Evolutionary conservation across 2,329 filamentous ascomycete genomes (phyloP), one percentile per base, ranked within the genome.

Genomic region (Helicocarpus griseus): DNA sequence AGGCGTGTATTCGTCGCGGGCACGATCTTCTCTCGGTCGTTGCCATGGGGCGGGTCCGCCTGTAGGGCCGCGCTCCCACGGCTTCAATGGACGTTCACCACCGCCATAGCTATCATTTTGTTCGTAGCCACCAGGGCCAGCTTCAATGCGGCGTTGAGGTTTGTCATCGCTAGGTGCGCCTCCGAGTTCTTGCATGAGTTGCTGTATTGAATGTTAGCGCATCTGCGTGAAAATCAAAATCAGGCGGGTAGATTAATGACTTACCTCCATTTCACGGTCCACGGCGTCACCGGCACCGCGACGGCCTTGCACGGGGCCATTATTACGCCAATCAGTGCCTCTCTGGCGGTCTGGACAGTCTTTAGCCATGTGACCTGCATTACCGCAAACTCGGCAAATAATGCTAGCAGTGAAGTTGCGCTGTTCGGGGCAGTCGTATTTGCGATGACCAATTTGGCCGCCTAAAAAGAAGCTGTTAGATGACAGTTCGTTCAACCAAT

Each of bases 331-430:
- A 69, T 87, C 90, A 43, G 85, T 82, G 62, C 93, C 93, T 65
- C 87, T 83, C 74, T 93, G 87, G 66, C 93, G 80, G 65, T 98
- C 93, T 43, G 91, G 89, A 80, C 93, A 98, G 73, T 98, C 93
- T 61, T 91, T 85, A 60, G 90, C 93, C 89, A 98, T 96, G 63
- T 98, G 93, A 19, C 93, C 93, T 58, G 93, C 90, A 67, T 97
- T 96, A 60, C 93, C 93, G 74, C 93, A 98, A 62, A 96, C 87
- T 63, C 91, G 90, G 73, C 93, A 98, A 66, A 98, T 97, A 68
- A 98, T 97, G 72, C 89, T 97, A 63, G 93, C 90, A n/a, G 93
- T 98, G 73, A 86, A 97, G 73, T 98, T 98, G 68, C 90, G 88
- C 70, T 93, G 88, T 73, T 98, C 89, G 13, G 93, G 93, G 63